Evolutionary conservation across 1,284 basidiomycete species (phyloP).

Genomic region (Rugosomyces carneus): DNA sequence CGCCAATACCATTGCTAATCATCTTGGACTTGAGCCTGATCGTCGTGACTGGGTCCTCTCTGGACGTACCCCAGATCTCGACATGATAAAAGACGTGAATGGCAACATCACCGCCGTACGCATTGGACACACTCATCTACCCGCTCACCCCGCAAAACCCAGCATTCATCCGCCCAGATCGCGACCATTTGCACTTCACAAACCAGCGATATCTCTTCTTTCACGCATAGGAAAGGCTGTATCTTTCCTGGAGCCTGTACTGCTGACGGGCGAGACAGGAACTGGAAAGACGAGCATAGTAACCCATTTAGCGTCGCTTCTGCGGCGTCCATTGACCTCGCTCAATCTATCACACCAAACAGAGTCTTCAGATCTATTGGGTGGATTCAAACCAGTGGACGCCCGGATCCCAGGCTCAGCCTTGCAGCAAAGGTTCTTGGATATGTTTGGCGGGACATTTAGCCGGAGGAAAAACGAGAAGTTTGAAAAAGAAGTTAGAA

Average conservation of each 20-base stretch:
- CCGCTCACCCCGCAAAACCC: slow-evolving; percentile 34
- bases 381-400: slow-evolving; percentile 95
- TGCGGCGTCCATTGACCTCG: slow-evolving; percentile 76
- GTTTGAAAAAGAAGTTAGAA: slow-evolving; percentile 81
- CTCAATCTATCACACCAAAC: slow-evolving; percentile 97
- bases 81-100: slow-evolving; percentile 61
- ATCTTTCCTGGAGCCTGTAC: slow-evolving; percentile 74
- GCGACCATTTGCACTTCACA: slow-evolving; percentile 86
- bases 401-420: slow-evolving; percentile 71
- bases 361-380: slow-evolving; percentile 90
- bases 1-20: slow-evolving; percentile 49
- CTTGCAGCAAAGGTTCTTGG: slow-evolving; percentile 75
- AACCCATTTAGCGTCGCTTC: slow-evolving; percentile 80
- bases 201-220: slow-evolving; percentile 77
- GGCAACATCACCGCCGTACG: slow-evolving; percentile 49
- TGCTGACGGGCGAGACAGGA: slow-evolving; percentile 96
- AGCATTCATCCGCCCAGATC: slow-evolving; percentile 27
- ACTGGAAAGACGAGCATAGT: slow-evolving; percentile 97
- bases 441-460: slow-evolving; percentile 86
- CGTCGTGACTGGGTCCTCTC: slow-evolving; percentile 33
- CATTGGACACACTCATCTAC: slow-evolving; percentile 52
- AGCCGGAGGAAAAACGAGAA: slow-evolving; percentile 87
- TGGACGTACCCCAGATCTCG: slow-evolving; percentile 63
- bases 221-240: slow-evolving; percentile 80
- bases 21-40: slow-evolving; percentile 54